Conservation (phyloP, 2,329 filamentous ascomycete genomes). For the Aaosphaeria pasadenensis region DNA sequence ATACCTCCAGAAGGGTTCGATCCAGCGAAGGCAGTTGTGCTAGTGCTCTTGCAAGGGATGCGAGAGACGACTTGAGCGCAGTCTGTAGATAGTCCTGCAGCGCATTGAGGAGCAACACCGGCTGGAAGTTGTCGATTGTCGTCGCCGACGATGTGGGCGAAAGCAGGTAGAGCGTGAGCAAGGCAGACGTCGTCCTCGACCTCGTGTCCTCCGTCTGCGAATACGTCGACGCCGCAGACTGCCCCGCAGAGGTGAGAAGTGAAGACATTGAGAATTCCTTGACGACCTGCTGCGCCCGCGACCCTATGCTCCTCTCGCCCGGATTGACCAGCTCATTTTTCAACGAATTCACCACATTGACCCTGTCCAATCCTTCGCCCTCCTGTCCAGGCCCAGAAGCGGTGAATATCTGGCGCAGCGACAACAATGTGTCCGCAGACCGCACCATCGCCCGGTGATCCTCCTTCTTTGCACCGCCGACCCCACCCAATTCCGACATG, state of each 20-base stretch:
- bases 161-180: slow-evolving; percentile 75
- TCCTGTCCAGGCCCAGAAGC: slow-evolving; percentile 69
- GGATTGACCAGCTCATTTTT: slow-evolving; percentile 68
- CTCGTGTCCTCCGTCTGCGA: slow-evolving; percentile 71
- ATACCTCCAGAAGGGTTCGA: slow-evolving; percentile 75
- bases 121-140: slow-evolving; percentile 53
- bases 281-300: slow-evolving; percentile 72
- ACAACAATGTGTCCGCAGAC: slow-evolving; percentile 75
- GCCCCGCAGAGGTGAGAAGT: slow-evolving; percentile 38
- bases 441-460: slow-evolving; percentile 79
- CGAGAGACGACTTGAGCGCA: slow-evolving; percentile 73
- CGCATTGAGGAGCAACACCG: slow-evolving; percentile 69
- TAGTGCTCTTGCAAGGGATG: slow-evolving; percentile 71
- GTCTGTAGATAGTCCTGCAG: slow-evolving; percentile 81
- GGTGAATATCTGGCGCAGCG: slow-evolving; percentile 69
- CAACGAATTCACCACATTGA: slow-evolving; percentile 70
- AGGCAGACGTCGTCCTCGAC: slow-evolving; percentile 68
- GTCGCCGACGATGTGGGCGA: slow-evolving; percentile 61
- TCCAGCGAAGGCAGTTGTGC: slow-evolving; percentile 80
- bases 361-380: slow-evolving; percentile 69
- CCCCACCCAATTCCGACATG: slow-evolving; percentile 64
- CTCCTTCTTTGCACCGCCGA: slow-evolving; percentile 54
- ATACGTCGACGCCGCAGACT: slow-evolving; percentile 47
- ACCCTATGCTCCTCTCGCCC: slow-evolving; percentile 70
- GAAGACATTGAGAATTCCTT: slow-evolving; percentile 77